These are phyloP conservation scores for Hortaea werneckii DNA, from an alignment of 2,329 filamentous ascomycete species.

Conservation along the genomic window DNA sequence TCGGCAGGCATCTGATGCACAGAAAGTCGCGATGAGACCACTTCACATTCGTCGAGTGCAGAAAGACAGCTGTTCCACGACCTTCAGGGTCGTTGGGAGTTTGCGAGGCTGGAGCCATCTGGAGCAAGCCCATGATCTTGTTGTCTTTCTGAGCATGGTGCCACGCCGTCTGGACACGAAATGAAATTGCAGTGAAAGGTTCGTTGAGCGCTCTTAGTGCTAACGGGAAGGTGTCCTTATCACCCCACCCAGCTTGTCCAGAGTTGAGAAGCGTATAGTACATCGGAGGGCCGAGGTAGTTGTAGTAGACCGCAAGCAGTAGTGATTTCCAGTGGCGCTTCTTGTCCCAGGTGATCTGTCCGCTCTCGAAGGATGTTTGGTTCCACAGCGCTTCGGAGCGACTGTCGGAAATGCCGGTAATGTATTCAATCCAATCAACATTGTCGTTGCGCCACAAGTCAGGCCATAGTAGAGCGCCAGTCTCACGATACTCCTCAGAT, in stretches of 20 bases:
- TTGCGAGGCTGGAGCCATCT: not conserved
- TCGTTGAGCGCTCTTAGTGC: constrained; percentile 33
- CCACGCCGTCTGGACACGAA: constrained; percentile 1
- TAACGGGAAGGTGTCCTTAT: constrained; percentile 42
- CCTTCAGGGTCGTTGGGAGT: not conserved
- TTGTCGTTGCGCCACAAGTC: constrained; percentile 37
- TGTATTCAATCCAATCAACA: constrained; percentile 30
- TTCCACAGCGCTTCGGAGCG: constrained; percentile 15
- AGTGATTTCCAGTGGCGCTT: constrained; percentile 31
- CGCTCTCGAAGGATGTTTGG: constrained; percentile 33
- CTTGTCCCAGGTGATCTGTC: constrained; percentile 38
- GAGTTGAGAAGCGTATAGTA: constrained; percentile 39
- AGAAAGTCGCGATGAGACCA: constrained; percentile 5
- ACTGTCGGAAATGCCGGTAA: constrained; percentile 24
- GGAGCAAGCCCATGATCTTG: constrained; percentile 4
- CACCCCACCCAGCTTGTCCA: constrained; percentile 39
- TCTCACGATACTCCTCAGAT: constrained; percentile 31
- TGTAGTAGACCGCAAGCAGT: constrained; percentile 41
- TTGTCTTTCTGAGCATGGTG: constrained; percentile 8
- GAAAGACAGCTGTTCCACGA: constrained; percentile 1
- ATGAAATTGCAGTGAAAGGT: constrained; percentile 32
- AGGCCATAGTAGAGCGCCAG: constrained; percentile 37
- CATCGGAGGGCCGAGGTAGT: constrained; percentile 35
- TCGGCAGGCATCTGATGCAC: constrained; percentile 4
- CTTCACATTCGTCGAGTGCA: constrained; percentile 5